Base-by-base conservation (phyloP, 2,329 filamentous ascomycete species). In the Nemania bipapillata region DNA sequence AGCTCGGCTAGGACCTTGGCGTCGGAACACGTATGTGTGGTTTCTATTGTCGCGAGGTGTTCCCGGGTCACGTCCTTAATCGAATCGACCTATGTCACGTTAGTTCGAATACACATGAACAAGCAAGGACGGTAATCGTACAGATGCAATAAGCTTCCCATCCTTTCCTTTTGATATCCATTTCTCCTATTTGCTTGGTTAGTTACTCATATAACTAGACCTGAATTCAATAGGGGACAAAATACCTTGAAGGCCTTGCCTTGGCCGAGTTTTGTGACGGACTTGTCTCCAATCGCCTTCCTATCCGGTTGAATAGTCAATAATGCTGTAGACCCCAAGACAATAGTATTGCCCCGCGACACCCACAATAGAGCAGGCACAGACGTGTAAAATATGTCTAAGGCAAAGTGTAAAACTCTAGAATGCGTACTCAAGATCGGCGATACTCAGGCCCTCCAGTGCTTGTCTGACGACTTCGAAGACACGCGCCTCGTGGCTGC, bases 61-160 rank as follows among this genome's bases (percentile, higher is more conserved):
- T 94, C 88, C 75, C 89, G 88, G 60, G 93, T 96, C 63, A 87
- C 85, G 79, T 99, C 96, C 75, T 90, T 84, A 75, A 98, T 95
- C 24, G 90, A 88, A 22, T 96, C 89, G 72, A 86, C 86, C 80
- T 58, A 85, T 83, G 66, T 12, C 11, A 60, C 12, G 52, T 68
- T 37, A 65, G 35, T 4, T 4, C 1, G 1, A 7, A 9, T n/a
- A n/a, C n/a, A n/a, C 28, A 28, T 3, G 37, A 28, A 52, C 45
- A 45, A 28, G 35, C 8, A 2, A 11, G 12, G 26, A 4, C 17
- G 6, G 11, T 37, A 28, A 50, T 54, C 24, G 11, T 60, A 63
- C 63, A 37, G 57, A 54, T 49, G 53, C 42, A 2, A 68, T 49
- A 52, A 69, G 66, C 32, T 60, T 69, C 20, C 70, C 50, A 28